phyloP scores from a whole-genome alignment of 2,329 filamentous ascomycete species.

The Cercospora sp. region DNA sequence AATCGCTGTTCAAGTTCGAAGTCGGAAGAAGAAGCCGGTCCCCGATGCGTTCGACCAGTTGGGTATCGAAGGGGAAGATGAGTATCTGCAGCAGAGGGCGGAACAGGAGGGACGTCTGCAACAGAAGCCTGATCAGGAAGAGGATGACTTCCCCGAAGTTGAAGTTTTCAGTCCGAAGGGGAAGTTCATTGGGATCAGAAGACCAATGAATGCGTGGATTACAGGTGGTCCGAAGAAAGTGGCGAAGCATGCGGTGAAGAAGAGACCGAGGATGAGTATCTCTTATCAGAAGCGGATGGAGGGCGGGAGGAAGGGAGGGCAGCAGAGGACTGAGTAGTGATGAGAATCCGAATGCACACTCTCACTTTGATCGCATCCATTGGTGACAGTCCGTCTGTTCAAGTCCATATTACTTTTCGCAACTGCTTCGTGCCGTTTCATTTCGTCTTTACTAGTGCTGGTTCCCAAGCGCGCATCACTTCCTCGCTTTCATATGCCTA shows the following conservation, averaged over 20 bases:
- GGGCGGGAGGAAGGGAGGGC: constrained; percentile 47
- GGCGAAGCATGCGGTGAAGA: constrained; percentile 51
- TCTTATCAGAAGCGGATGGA: constrained; percentile 30
- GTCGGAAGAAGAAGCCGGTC: constrained; percentile 26
- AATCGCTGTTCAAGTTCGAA: constrained; percentile 74
- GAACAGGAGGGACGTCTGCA: neutral
- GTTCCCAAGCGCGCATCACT: neutral
- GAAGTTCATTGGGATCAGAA: constrained; percentile 68
- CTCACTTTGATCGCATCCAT: neutral
- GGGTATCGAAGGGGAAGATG: constrained; percentile 2
- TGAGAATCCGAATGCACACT: neutral
- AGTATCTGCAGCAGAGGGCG: neutral
- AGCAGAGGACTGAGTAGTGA: neutral
- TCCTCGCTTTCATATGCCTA: neutral
- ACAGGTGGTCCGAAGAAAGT: constrained; percentile 56
- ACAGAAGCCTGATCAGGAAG: constrained; percentile 9
- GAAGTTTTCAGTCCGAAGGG: constrained; percentile 86
- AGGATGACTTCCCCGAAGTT: constrained; percentile 58
- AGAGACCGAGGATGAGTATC: constrained; percentile 67
- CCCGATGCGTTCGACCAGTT: constrained; percentile 28
- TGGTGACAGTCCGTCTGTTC: neutral
- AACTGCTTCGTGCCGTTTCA: neutral
- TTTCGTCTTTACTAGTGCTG: neutral
- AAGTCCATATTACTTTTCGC: neutral
- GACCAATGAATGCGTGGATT: constrained; percentile 71